Evolutionary conservation across 192 early-diverging fungal species (phyloP).

Genomic region (Mortierella claussenii): DNA sequence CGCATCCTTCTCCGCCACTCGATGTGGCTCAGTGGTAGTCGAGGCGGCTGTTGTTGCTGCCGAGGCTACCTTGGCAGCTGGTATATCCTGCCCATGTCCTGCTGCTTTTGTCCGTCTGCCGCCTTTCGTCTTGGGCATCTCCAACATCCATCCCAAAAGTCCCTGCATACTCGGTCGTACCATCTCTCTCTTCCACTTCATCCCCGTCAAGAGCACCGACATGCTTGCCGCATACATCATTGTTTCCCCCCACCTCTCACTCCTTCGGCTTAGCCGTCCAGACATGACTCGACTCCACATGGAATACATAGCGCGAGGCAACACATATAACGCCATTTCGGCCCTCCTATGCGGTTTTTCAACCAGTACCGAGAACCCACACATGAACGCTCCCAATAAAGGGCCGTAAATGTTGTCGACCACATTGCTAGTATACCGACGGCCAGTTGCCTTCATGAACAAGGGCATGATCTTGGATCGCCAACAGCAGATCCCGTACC

Average conservation of each 20-base stretch:
- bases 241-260: slow-evolving; percentile 54
- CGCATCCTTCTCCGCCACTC: too few species aligned
- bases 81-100: too few species aligned
- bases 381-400: slow-evolving; percentile 64
- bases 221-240: slow-evolving; percentile 62
- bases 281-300: slow-evolving; percentile 59
- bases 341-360: slow-evolving; percentile 66
- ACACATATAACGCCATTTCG: slow-evolving; percentile 65
- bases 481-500: slow-evolving; percentile 63
- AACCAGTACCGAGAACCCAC: slow-evolving; percentile 72
- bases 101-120: too few species aligned
- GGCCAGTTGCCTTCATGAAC: slow-evolving; percentile 34
- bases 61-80: too few species aligned
- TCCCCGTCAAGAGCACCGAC: slow-evolving; percentile 61
- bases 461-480: slow-evolving; percentile 61
- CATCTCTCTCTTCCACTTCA: slow-evolving; percentile 57
- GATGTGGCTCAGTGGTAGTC: too few species aligned
- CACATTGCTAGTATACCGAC: slow-evolving; percentile 38
- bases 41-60: too few species aligned
- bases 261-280: slow-evolving; percentile 44
- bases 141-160: slow-evolving; percentile 63
- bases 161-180: slow-evolving; percentile 63
- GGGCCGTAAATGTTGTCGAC: slow-evolving; percentile 60
- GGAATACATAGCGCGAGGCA: slow-evolving; percentile 60
- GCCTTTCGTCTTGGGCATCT: slow-evolving; percentile 25